Evolutionary conservation across 2,329 filamentous ascomycete genomes (phyloP).

Genomic region (Bretziella fagacearum): DNA sequence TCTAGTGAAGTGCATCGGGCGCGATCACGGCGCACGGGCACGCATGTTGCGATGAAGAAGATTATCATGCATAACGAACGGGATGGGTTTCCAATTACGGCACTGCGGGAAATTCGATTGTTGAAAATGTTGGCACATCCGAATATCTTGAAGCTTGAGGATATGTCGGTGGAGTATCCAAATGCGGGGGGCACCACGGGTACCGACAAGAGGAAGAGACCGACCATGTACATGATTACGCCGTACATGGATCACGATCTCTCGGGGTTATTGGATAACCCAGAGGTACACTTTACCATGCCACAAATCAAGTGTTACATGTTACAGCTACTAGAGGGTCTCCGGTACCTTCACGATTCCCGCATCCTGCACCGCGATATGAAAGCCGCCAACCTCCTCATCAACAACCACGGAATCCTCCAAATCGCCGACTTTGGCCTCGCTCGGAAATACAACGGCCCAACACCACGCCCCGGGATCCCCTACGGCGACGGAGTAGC

Average conservation of each 20-base stretch:
- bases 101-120: conserved; percentile 91
- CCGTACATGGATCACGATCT: conserved; percentile 99
- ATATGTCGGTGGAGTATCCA: conserved; percentile 84
- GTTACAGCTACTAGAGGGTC: conserved; percentile 76
- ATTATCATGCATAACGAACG: conserved; percentile 99
- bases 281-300: conserved; percentile 69
- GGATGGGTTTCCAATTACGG: conserved; percentile 97
- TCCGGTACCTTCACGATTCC: conserved; percentile 77
- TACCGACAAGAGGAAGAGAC: conserved; percentile 60
- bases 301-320: conserved; percentile 97
- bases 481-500: conserved; percentile 71
- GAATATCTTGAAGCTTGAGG: conserved; percentile 74
- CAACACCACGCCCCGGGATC: conserved; percentile 54
- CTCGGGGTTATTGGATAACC: conserved; percentile 92
- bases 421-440: conserved; percentile 97
- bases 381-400: conserved; percentile 95
- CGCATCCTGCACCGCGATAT: conserved; percentile 92
- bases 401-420: conserved; percentile 81
- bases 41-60: conserved; percentile 82
- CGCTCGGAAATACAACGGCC: conserved; percentile 81
- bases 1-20: conserved; percentile 69
- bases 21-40: conserved; percentile 54
- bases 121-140: conserved; percentile 85
- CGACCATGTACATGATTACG: conserved; percentile 95
- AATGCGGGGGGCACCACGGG: conserved; percentile 30